These are phyloP conservation scores for Nicotiana paniculata DNA, from an alignment of 257 asterid species.

Conservation along the genomic window DNA sequence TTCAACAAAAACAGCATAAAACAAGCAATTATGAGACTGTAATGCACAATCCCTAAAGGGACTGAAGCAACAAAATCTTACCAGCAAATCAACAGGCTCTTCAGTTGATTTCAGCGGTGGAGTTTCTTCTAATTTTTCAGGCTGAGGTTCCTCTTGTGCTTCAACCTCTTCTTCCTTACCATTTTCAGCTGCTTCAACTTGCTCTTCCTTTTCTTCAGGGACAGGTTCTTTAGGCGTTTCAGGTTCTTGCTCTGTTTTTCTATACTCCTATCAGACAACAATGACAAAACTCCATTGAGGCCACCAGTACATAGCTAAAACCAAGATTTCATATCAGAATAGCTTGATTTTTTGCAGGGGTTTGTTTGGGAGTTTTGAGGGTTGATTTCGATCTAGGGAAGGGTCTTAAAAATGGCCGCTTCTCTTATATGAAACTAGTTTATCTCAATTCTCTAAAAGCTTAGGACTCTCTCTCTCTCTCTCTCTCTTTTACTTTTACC, in stretches of 20 bases:
- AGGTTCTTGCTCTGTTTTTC: constrained; percentile 37
- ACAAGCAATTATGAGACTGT: neutral
- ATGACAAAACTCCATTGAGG: neutral
- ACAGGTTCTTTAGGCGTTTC: constrained; percentile 23
- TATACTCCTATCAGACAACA: constrained; percentile 37
- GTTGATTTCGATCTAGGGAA: neutral
- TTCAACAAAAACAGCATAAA: constrained; percentile 9
- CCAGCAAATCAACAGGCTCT: constrained; percentile 61
- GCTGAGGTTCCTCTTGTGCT: constrained; percentile 22
- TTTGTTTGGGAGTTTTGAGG: neutral
- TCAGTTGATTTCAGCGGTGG: constrained; percentile 28
- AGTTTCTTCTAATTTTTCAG: constrained; percentile 23
- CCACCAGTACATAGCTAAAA: neutral
- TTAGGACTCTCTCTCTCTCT: neutral
- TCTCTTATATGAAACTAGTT: neutral
- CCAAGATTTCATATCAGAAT: no score
- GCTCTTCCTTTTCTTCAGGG: constrained; percentile 19
- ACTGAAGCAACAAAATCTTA: constrained; percentile 18
- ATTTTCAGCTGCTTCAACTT: constrained; percentile 23
- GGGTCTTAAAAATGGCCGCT: neutral
- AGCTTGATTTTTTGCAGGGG: neutral
- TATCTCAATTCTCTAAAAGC: neutral
- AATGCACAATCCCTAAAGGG: neutral
- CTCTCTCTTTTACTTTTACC: neutral
- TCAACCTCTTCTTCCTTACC: constrained; percentile 26